Evolutionary conservation across 2,329 filamentous ascomycete genomes (phyloP).

Genomic region (Cladosporium sp.): DNA sequence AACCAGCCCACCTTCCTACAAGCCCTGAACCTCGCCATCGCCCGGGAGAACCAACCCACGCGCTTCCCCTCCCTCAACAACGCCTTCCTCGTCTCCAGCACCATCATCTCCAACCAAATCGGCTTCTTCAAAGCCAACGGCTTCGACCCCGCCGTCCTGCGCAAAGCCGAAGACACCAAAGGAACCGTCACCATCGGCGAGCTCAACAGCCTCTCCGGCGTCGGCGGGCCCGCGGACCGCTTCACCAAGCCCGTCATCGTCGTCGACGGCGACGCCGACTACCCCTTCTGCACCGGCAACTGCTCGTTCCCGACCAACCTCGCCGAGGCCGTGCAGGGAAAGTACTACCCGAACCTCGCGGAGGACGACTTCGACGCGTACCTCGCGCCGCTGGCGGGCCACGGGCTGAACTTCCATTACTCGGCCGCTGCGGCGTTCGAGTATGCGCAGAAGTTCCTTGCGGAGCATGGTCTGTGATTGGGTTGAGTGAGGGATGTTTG

Average conservation of each 20-base stretch:
- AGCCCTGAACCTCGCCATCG: conserved; percentile 26
- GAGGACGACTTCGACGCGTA: conserved; percentile 16
- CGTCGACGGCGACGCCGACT: conserved; percentile 25
- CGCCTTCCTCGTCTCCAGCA: conserved; percentile 25
- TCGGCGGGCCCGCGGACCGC: conserved; percentile 14
- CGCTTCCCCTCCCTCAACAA: conserved; percentile 26
- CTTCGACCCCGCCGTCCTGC: conserved; percentile 25
- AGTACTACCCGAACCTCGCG: conserved; percentile 19
- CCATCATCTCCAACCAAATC: conserved; percentile 24
- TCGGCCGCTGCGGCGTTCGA: conserved; percentile 23
- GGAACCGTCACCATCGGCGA: conserved; percentile 28
- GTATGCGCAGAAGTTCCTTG: conserved; percentile 24
- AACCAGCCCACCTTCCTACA: conserved; percentile 20
- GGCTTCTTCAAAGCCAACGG: conserved; percentile 26
- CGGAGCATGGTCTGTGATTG: neutral
- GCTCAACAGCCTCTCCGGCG: conserved; percentile 21
- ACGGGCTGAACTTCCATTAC: conserved; percentile 30
- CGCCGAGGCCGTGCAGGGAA: conserved; percentile 17
- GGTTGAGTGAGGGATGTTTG: neutral
- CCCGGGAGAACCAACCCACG: conserved; percentile 21
- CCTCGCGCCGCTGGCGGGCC: conserved; percentile 23
- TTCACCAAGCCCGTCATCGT: conserved; percentile 26
- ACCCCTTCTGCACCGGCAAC: conserved; percentile 29
- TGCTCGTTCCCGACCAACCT: conserved; percentile 24
- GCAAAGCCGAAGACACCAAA: conserved; percentile 24